phyloP scores from a whole-genome alignment of 116 monocot species.

The Iris pallida region DNA sequence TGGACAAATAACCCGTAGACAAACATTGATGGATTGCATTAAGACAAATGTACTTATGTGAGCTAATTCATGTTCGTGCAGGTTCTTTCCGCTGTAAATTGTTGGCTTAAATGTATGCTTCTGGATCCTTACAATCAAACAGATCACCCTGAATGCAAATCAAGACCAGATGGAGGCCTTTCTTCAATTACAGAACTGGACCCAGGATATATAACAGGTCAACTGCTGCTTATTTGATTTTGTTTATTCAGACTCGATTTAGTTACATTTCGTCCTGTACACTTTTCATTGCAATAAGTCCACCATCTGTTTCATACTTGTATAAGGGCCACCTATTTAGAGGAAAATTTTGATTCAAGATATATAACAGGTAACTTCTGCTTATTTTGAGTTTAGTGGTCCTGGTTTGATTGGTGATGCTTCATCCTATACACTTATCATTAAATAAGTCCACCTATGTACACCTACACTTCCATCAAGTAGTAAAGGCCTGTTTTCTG shows the following conservation, averaged over 20 bases:
- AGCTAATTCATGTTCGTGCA: constrained; percentile 22
- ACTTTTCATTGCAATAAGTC: too few species aligned
- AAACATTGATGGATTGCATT: too few species aligned
- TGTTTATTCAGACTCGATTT: background rate
- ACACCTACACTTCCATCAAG: too few species aligned
- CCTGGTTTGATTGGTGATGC: background rate
- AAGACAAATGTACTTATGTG: too few species aligned
- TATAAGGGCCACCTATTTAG: too few species aligned
- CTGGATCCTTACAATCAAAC: constrained; percentile 92
- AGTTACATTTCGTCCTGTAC: background rate
- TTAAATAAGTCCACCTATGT: too few species aligned
- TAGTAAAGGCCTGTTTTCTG: too few species aligned
- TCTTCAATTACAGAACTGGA: constrained; percentile 96
- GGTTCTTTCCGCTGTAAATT: constrained; percentile 93
- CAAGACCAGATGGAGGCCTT: constrained; percentile 87
- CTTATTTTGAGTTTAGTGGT: background rate
- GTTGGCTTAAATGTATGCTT: constrained; percentile 98
- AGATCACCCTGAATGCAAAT: constrained; percentile 92
- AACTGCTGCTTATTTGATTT: background rate
- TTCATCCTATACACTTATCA: background rate
- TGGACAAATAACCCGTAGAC: too few species aligned
- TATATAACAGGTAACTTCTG: constrained; percentile 78
- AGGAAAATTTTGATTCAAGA: constrained; percentile 51
- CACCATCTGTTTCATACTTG: too few species aligned
- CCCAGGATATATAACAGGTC: constrained; percentile 97